Conservation (phyloP, 768 basidiomycete species). For the Suillus alpinus region DNA sequence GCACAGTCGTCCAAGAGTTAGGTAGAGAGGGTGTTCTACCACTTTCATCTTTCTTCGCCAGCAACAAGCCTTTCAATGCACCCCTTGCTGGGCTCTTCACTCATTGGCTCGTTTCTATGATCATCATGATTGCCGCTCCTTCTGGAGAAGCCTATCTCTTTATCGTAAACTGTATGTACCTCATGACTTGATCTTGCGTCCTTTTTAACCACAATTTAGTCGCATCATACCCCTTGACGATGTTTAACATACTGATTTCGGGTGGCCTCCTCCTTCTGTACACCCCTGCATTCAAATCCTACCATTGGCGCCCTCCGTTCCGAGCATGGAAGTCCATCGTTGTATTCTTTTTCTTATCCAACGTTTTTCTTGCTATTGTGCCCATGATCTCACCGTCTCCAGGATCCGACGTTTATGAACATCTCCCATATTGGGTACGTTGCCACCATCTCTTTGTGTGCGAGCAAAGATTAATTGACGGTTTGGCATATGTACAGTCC, state of each 20-base stretch:
- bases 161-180: conserved; percentile 55
- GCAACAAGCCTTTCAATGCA: conserved; percentile 67
- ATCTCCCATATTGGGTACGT: conserved; percentile 70
- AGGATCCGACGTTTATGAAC: conserved; percentile 50
- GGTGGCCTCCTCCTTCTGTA: conserved; percentile 64
- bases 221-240: conserved; percentile 52
- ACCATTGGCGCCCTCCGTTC: conserved; percentile 67
- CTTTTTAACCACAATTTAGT: conserved; percentile 33
- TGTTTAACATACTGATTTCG: conserved; percentile 60
- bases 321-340: conserved; percentile 48
- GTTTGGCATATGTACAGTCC: conserved; percentile 34
- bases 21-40: conserved; percentile 72
- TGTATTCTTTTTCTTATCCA: conserved; percentile 59
- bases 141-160: conserved; percentile 77
- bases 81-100: conserved; percentile 61
- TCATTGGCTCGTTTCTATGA: conserved; percentile 59
- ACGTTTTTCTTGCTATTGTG: conserved; percentile 58
- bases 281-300: conserved; percentile 38
- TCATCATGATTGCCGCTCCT: conserved; percentile 54
- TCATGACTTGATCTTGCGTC: background rate
- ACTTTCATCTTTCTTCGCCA: conserved; percentile 63
- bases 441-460: background rate
- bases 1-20: conserved; percentile 65
- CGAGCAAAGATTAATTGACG: background rate
- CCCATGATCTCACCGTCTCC: conserved; percentile 61